Evolutionary conservation across 2,329 filamentous ascomycete species (phyloP).

Genomic region (Mollisia scopiformis): DNA sequence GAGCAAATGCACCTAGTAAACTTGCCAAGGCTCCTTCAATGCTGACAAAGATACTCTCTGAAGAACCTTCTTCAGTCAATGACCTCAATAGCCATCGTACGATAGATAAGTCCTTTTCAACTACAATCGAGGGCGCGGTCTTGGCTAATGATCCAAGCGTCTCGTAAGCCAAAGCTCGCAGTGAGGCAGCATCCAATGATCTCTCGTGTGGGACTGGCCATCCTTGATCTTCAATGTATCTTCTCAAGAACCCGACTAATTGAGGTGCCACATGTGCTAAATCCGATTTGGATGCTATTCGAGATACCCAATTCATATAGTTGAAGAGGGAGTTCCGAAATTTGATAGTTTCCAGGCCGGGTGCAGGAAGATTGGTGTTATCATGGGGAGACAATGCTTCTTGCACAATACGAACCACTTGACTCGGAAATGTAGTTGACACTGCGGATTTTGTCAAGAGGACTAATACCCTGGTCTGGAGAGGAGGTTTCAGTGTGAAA

Average conservation of each 20-base stretch:
- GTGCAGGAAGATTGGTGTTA: conserved; percentile 36
- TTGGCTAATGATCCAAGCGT: conserved; percentile 81
- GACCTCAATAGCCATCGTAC: conserved; percentile 83
- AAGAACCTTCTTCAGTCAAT: conserved; percentile 76
- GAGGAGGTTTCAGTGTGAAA: conserved; percentile 68
- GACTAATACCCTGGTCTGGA: conserved; percentile 76
- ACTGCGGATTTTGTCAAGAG: conserved; percentile 76
- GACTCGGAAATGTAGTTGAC: conserved; percentile 69
- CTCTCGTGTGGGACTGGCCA: conserved; percentile 73
- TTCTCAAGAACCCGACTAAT: conserved; percentile 69
- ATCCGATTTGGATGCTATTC: conserved; percentile 64
- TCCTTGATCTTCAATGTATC: conserved; percentile 78
- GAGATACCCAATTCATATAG: conserved; percentile 85
- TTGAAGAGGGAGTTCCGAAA: conserved; percentile 82
- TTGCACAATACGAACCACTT: conserved; percentile 71
- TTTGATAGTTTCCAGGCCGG: conserved; percentile 67
- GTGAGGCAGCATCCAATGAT: conserved; percentile 61
- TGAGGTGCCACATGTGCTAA: conserved; percentile 68
- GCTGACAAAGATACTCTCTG: conserved; percentile 76
- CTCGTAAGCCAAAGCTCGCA: conserved; percentile 85
- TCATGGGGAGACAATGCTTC: conserved; percentile 58
- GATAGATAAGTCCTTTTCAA: conserved; percentile 53
- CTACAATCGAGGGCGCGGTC: conserved; percentile 61
- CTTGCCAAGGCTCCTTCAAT: conserved; percentile 88
- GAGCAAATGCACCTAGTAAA: conserved; percentile 61